Base-by-base conservation (phyloP, 2,329 filamentous ascomycete species). In the Epichloe coenophiala region DNA sequence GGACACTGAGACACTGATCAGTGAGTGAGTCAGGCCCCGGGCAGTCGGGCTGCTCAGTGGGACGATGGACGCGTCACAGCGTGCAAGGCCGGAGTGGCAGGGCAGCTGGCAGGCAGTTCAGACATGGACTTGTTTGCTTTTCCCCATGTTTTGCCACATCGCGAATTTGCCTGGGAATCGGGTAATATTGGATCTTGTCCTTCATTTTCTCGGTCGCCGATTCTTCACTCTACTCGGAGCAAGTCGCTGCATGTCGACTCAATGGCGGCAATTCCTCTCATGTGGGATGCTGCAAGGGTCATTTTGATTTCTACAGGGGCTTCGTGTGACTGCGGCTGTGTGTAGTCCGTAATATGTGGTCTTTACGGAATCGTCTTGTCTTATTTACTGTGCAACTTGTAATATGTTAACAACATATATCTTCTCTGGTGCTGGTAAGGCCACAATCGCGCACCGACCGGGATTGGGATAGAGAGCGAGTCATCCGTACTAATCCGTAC, bases 71-170 rank as follows among this genome's bases (percentile, higher is more conserved):
- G 19, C 19, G 19, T 21, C 19, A 21, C 19, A 21, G 19, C 19
- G 3, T 21, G 19, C 19, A 21, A 21, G 19, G 19, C 19, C 19
- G 19, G 19, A 21, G 19, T 21, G 19, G 19, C 19, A 21, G 19
- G 19, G 19, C 21, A 23, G 21, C 21, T 23, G 21, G 21, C 21
- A 37, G 47, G 39, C 17, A 47, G 7, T 41, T 33, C 21, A 15
- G 19, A 45, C 33, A 53, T 51, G 51, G 51, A 31, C 46, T 47
- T 53, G 21, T 49, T 38, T 33, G 31, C 37, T 15, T 50, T 50
- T 45, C 47, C 48, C 48, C 47, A 47, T 50, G 42, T 49, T 52
- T 45, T 46, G 39, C 23, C 17, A 13, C 43, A 52, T 52, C 42
- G 51, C 47, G 35, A 47, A 52, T 41, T 39, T 23, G 23, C 13